Evolutionary conservation across 2,329 filamentous ascomycete genomes (phyloP), one percentile per base, ranked within the genome.

Genomic region (Alternaria arborescens): DNA sequence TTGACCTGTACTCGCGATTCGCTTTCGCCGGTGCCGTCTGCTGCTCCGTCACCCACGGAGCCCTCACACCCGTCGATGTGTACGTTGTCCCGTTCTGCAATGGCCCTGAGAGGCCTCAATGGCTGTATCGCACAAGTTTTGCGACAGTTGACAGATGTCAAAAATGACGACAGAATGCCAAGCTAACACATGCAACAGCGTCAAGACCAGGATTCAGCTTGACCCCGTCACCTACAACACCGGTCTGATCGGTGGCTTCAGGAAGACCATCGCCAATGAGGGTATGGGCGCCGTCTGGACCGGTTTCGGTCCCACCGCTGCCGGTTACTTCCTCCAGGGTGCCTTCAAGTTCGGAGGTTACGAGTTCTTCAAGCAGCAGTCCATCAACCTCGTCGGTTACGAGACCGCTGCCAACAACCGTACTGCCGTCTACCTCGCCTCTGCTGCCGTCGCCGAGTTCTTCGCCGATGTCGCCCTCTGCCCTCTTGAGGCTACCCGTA

Each of bases 21-120:
- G 94, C 95, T 84, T 91, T 99, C 77, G 94, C 95, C 77, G 95
- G 95, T 84, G 95, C 95, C 76, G 85, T 98, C 86, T 97, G 95
- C 90, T 99, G 95, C 84, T 95, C 94, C 75, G 85, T 98, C 84
- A 99, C 95, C 79, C 95, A 99, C 88, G 95, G 94, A 83, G 91
- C 87, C 78, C 89, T 98, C 77, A 99, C 95, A 73, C 95, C 95
- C 79, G 93, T 99, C 82, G 95, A 99, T 91, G 95, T 99, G 94
- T 98, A 95, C 83, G 94, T 92, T 64, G 58, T 41, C 22, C 61
- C 60, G 41, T 22, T 28, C 51, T 43, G 54, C 47, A 52, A 42
- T 43, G 59, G 60, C 48, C 2, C 50, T 24, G 26, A 52, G 30
- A 59, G 26, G 32, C 51, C 43, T 64, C 75, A 78, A 75, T 78